Base-by-base conservation (phyloP, 257 asterid genomes). In the Salvia miltiorrhiza region DNA sequence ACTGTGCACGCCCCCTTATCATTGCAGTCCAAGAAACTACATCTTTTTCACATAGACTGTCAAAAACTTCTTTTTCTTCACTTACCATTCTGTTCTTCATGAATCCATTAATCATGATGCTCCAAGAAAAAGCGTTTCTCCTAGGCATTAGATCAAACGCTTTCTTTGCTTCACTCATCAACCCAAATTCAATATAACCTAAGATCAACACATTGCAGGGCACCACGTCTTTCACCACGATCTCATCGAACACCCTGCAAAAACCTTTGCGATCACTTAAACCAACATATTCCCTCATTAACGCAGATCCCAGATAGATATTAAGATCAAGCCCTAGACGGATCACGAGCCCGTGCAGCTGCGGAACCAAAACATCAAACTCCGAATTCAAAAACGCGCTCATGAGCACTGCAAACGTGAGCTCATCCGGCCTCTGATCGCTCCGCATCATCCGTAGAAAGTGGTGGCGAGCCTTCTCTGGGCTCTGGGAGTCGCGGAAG, bases 11-110 rank as follows among this genome's bases (percentile, higher is more conserved):
- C 19, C 97, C 97, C 71, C 86, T 80, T 33, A 90, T 75, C 97
- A 90, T 88, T 3, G 94, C 82, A 19, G 90, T 86, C 95, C 96
- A 88, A 0, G 96, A 86, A 26, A 90, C 86, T 14, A 88, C 90
- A 41, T 90, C 95, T 76, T 85, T 90, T 7, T 60, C 76, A 9
- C 37, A 44, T 72, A 83, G 72, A 59, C 50, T 26, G 50, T 78
- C 70, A 5, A 90, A 85, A 75, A 65, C 61, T 11, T 68, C 64
- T 47, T 76, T 79, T 11, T 95, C 96, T 78, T 81, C 81, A 17
- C 4, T 5, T 17, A 90, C 77, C 87, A 80, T 75, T 48, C 62
- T 82, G 9, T 90, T 85, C 74, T 80, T 90, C 52, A 83, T 72
- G 37, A 77, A 85, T 16, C 97, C 97, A 40, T 83, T 81, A 43